Base-by-base conservation (phyloP, 2,329 filamentous ascomycete genomes). In the Colletotrichum tabaci region DNA sequence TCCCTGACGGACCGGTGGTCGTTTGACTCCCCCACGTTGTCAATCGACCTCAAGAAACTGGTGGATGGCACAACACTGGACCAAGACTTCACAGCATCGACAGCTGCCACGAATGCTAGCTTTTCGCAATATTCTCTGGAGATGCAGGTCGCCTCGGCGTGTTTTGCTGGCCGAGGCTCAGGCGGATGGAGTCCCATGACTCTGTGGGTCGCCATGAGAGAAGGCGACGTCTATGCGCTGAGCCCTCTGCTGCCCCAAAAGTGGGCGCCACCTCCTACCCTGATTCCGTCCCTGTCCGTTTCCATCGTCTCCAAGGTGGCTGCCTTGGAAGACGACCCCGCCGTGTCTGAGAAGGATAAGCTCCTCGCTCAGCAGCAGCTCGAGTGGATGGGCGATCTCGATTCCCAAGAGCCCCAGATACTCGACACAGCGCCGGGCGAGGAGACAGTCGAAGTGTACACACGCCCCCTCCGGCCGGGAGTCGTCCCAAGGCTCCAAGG, bases 101-200 rank as follows among this genome's bases (percentile, higher is more conserved):
- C 88, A 23, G 91, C 92, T 73, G 89, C 92, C 9, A 92, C 90
- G 53, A 94, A 91, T 79, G 94, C 93, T 76, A 92, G 91, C 12
- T 98, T 97, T 77, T 98, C 95, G 0, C 93, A 95, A 0, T 95
- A 98, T 79, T 90, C 90, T 2, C 92, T 97, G 71, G 95, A 98
- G 79, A 97, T 99, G 92, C 94, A 98, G 78, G 94, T 97, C 26
- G 94, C 95, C 4, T 92, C 95, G 2, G 95, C 95, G 61, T 94
- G 91, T 79, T 99, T 99, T 83, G 86, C 88, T 46, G 85, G 84
- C 15, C 86, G 87, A 74, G 86, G 86, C 46, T 89, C 89, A 8
- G 96, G 95, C 16, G 95, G 95, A 65, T 99, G 96, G 96, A 93
- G 95, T 9, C 91, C 95, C 12, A 98, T 98, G 93, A 98, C 96